phyloP scores from a whole-genome alignment of 1,284 basidiomycete genomes.

The Ustilago tritici region DNA sequence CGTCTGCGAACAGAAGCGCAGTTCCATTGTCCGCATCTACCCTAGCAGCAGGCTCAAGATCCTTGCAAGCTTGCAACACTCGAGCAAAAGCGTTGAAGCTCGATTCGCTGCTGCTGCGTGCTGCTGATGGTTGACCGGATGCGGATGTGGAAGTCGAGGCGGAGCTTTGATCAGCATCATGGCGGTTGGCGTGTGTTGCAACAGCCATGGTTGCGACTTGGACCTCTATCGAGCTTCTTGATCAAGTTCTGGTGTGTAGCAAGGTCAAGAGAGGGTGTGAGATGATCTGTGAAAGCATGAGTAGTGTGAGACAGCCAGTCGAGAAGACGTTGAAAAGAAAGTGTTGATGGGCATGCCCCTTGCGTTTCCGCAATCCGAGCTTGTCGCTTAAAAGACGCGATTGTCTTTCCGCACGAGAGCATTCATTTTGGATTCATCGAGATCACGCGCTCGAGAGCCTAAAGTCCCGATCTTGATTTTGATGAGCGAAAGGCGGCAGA shows the following conservation, averaged over 20 bases:
- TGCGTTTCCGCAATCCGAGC: constrained; percentile 36
- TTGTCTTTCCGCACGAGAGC: constrained; percentile 27
- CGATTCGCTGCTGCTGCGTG: constrained; percentile 36
- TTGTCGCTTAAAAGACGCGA: constrained; percentile 2
- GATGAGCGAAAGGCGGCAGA: neutral
- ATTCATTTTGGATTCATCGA: neutral
- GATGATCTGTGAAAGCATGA: neutral
- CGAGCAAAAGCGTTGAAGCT: constrained; percentile 62
- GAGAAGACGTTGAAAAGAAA: constrained; percentile 17
- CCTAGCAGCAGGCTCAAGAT: constrained; percentile 44
- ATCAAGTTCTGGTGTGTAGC: neutral
- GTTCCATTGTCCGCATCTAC: constrained; percentile 55
- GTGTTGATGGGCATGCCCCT: constrained; percentile 37
- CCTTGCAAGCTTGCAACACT: constrained; percentile 50
- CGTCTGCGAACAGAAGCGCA: constrained; percentile 59
- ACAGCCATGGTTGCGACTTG: constrained; percentile 14
- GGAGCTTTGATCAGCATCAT: constrained; percentile 16
- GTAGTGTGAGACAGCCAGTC: neutral
- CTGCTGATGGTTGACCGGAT: constrained; percentile 12
- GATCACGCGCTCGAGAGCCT: neutral
- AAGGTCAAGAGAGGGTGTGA: too few species aligned
- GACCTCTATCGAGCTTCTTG: neutral
- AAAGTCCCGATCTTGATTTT: neutral
- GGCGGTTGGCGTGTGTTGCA: constrained; percentile 10
- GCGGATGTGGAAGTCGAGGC: constrained; percentile 35